Percentiles rank a stretch among this genome's conserved stretches.
phyloP scores from a whole-genome alignment of 2,329 filamentous ascomycete species.

The Amesomyces nigricolor region DNA sequence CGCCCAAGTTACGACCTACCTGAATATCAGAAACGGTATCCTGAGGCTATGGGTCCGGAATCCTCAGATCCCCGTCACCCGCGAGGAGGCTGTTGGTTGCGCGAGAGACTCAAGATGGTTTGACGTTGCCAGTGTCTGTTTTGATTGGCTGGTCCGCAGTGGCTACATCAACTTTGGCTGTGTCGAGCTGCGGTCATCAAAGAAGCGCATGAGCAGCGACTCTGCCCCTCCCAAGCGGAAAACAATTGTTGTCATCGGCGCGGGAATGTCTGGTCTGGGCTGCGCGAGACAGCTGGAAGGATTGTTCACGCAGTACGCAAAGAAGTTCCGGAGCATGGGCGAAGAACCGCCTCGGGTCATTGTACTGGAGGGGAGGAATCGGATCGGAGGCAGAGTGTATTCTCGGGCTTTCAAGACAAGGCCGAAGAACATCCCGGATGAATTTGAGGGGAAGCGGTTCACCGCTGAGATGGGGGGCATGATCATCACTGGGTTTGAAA shows the following conservation, averaged over 20 bases:
- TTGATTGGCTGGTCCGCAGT: slow-evolving; percentile 83
- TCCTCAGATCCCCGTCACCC: slow-evolving; percentile 72
- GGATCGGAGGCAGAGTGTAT: slow-evolving; percentile 89
- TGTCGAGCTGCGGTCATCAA: slow-evolving; percentile 58
- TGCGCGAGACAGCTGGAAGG: slow-evolving; percentile 87
- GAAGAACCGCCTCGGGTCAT: slow-evolving; percentile 69
- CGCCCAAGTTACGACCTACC: slow-evolving; percentile 85
- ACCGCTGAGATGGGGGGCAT: slow-evolving; percentile 97
- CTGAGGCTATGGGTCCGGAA: slow-evolving; percentile 84
- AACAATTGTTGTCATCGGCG: slow-evolving; percentile 81
- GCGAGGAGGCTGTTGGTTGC: slow-evolving; percentile 84
- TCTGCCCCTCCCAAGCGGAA: slow-evolving; percentile 46
- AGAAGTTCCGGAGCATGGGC: slow-evolving; percentile 57
- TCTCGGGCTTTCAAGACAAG: slow-evolving; percentile 65
- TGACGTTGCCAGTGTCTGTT: slow-evolving; percentile 78
- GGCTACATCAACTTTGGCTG: slow-evolving; percentile 98
- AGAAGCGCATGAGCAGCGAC: slow-evolving; percentile 40
- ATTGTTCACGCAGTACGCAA: slow-evolving; percentile 74
- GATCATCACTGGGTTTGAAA: slow-evolving; percentile 95
- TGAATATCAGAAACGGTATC: slow-evolving; percentile 94
- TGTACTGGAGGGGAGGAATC: slow-evolving; percentile 77
- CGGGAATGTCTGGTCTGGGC: slow-evolving; percentile 87
- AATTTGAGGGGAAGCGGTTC: slow-evolving; percentile 54
- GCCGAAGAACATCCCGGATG: slow-evolving; percentile 45
- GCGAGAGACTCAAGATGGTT: slow-evolving; percentile 85